Evolutionary conservation across 306 rosid genomes (phyloP).

Genomic region (Prinsepia uniflora): DNA sequence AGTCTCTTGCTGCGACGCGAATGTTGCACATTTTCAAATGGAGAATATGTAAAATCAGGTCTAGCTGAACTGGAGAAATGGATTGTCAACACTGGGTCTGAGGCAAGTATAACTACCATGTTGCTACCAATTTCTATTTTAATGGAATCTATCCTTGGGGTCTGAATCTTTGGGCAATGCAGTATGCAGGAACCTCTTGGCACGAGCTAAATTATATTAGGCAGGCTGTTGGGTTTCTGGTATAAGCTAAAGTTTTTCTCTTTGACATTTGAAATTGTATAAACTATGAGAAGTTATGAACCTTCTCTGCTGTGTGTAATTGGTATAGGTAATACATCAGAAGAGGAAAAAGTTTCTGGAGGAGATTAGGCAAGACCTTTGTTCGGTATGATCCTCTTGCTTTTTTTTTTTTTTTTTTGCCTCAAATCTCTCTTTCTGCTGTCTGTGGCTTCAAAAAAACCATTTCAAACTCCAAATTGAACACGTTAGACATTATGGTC

Average conservation of each 20-base stretch:
- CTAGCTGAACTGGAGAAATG: conserved; percentile 93
- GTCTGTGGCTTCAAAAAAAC: background rate
- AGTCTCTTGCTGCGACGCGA: conserved; percentile 94
- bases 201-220: conserved; percentile 92
- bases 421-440: background rate
- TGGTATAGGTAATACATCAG: conserved; percentile 86
- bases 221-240: conserved; percentile 99
- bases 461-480: conserved; percentile 6
- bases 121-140: background rate
- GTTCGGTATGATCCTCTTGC: conserved; percentile 63
- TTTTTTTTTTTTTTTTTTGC: conserved; percentile 14
- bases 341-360: conserved; percentile 87
- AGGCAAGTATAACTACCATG: conserved; percentile 46
- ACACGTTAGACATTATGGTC: conserved; percentile 14
- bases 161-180: conserved; percentile 32
- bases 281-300: conserved; percentile 1
- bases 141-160: conserved; percentile 8
- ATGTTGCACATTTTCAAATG: conserved; percentile 97
- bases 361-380: conserved; percentile 88
- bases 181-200: conserved; percentile 99
- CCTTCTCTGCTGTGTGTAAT: conserved; percentile 27
- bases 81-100: conserved; percentile 74
- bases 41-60: conserved; percentile 96
- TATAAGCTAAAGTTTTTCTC: conserved; percentile 33
- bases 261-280: conserved; percentile 1